Base-by-base conservation (phyloP, 2,329 filamentous ascomycete species). In the Colletotrichum euphorbiae region DNA sequence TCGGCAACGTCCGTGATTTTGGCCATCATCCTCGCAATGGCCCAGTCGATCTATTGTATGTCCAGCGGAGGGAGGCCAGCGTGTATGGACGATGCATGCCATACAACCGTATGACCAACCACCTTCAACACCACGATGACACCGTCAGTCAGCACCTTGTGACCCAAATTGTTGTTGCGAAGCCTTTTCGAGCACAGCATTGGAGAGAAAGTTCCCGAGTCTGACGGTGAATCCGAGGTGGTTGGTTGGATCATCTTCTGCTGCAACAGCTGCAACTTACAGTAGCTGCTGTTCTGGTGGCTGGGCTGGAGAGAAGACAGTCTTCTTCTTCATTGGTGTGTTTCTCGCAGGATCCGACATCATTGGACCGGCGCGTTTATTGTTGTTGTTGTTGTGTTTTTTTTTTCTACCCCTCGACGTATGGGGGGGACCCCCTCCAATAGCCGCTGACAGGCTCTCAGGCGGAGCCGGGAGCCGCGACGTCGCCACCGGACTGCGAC, bases 261-360 rank as follows among this genome's bases (percentile, higher is more conserved):
- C 19, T 50, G 46, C 3, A 8, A 12, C 15, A 24, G 13, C 45
- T 24, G 24, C 11, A 17, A 12, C 19, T 33, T 9, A n/a, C 2
- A 8, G 28, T 6, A 28, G 7, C 28, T 28, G 28, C 28, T 28
- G 28, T 28, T 46, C 45, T 9, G 43, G 45, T 64, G 62, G 38
- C 33, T 40, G 33, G 24, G 31, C 45, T 38, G 31, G 4, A 60
- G 28, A 42, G n/a, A 50, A 19, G 28, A 40, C 19, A 24, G 31
- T 12, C n/a, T 12, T 19, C n/a, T 9, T 36, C 19, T 51, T 15
- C 8, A 6, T 7, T 17, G 36, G 54, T 60, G 54, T 60, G 36
- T 17, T 60, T n/a, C 24, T 64, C 45, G 45, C 56, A 60, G 51
- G 17, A 54, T 40, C 17, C 19, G 62, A 51, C 40, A 45, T 52